Evolutionary conservation across 78 protist genomes (phyloP), one percentile per base, ranked within the genome.

Genomic region (Bodo saltans): DNA sequence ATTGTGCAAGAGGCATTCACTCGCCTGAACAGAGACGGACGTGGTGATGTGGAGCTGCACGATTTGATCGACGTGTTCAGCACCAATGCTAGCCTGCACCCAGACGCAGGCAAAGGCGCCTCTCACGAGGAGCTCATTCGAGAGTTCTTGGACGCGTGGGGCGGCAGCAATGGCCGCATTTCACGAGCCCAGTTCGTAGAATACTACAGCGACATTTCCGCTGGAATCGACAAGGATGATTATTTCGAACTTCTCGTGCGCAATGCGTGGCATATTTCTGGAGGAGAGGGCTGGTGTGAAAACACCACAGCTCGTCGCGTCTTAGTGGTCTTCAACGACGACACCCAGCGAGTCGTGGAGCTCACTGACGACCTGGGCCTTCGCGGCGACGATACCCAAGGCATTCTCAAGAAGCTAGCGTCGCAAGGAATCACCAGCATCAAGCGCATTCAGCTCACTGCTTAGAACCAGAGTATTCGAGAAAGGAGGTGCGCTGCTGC

Each of bases 171-270:
- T 27, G 74, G 85, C n/a, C 32, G 11, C 39, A 29, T 81, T n/a
- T 39, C 85, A 60, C 37, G 8, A 60, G 35, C 21, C 28, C 76
- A 81, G 70, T 81, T 67, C 41, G 76, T 42, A 23, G 74, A 67
- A 39, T 81, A 81, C 85, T 81, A 68, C 53, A 69, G 3, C 41
- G 85, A 81, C 85, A 2, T 81, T 47, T 69, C 76, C 2, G 85
- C 39, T 29, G 26, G 42, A n/a, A 68, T 81, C 72, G 85, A 81
- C 74, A 29, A 34, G 1, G 88, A 85, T n/a, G 69, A 11, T 1
- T 75, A 75, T 75, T 85, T 85, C 75, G 88, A 75, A 2, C 72
- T 75, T 12, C 73, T 85, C 83, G 40, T 85, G 53, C 82, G 83
- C 33, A 42, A 75, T 28, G 82, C 88, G 23, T 85, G 88, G 88